Conservation (phyloP, 2,329 filamentous ascomycete genomes). For the Aspergillus carbonarius region DNA sequence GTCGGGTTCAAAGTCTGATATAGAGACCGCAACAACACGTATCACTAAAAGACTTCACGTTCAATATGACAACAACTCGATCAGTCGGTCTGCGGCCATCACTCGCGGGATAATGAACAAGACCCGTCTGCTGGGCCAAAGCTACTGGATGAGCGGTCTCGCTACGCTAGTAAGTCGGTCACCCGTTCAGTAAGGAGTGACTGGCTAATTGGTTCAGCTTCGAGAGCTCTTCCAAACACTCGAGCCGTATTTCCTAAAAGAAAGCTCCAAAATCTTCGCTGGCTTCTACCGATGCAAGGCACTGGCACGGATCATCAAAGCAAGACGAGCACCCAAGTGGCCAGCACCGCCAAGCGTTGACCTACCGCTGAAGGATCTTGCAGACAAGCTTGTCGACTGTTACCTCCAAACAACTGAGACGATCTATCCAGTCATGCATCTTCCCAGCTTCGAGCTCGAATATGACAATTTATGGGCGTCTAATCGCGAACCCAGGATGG, state of each 20-base stretch:
- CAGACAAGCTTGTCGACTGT: constrained; percentile 51
- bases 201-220: constrained; percentile 13
- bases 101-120: constrained; percentile 53
- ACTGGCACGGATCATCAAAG: constrained; percentile 55
- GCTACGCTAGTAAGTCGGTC: constrained; percentile 44
- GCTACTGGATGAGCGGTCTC: constrained; percentile 54
- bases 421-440: constrained; percentile 57
- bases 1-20: constrained; percentile 26
- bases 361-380: constrained; percentile 46
- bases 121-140: constrained; percentile 56
- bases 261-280: constrained; percentile 35
- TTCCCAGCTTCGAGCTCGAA: constrained; percentile 55
- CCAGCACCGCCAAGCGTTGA: constrained; percentile 43
- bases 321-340: constrained; percentile 50
- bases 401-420: constrained; percentile 59
- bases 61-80: constrained; percentile 32
- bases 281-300: constrained; percentile 54
- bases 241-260: constrained; percentile 42
- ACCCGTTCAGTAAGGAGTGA: neutral
- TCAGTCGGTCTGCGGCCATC: constrained; percentile 27
- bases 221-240: constrained; percentile 43
- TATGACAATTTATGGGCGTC: constrained; percentile 55
- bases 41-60: constrained; percentile 48
- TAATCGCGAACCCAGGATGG: constrained; percentile 30
- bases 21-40: constrained; percentile 40